Evolutionary conservation across 805 yeast genomes (phyloP), one percentile per base, ranked within the genome.

Genomic region (Kuraishia floccosa): DNA sequence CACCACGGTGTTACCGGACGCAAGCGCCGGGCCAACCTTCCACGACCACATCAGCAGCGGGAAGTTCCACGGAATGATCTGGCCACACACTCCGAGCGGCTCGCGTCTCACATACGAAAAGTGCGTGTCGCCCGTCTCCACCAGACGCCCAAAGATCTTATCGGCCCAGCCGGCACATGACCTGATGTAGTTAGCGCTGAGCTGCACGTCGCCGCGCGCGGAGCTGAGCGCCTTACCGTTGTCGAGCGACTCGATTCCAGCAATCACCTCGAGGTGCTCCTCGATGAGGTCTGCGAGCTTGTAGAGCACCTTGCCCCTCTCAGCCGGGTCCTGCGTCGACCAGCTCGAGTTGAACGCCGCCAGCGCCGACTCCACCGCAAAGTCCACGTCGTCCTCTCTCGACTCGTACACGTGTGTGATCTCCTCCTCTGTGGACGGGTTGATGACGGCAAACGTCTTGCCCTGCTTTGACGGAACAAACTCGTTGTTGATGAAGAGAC

Each of bases 401-500:
- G 77, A 78, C 25, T 64, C 59, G 38, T 68, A 68, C 17, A 74
- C 66, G 14, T 63, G 56, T 16, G 72, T 58, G 36, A 69, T 65
- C 22, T 54, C 60, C 36, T 68, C 56, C 18, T 71, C 80, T 17
- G 68, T 66, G 6, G 74, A 59, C 2, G 82, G 80, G 39, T 71
- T 63, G 32, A 60, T 52, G 19, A 76, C 79, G 39, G 65, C 65
- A 13, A 80, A 59, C n/a, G 75, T 72, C 46, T 69, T 61, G 33
- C 68, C 70, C 33, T 69, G 68, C 21, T 58, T 54, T 6, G 82
- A 66, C 30, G 60, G 45, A 34, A 78, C 76, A 47, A 80, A 84
- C 54, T 83, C 83, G 56, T 83, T 83, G 63, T 84, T 79, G 54
- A 87, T 84, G 66, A 83, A 87, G 44, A 87, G 60, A 39, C 96